phyloP scores from a whole-genome alignment of 345 rosid genomes.

The Salix purpurea region DNA sequence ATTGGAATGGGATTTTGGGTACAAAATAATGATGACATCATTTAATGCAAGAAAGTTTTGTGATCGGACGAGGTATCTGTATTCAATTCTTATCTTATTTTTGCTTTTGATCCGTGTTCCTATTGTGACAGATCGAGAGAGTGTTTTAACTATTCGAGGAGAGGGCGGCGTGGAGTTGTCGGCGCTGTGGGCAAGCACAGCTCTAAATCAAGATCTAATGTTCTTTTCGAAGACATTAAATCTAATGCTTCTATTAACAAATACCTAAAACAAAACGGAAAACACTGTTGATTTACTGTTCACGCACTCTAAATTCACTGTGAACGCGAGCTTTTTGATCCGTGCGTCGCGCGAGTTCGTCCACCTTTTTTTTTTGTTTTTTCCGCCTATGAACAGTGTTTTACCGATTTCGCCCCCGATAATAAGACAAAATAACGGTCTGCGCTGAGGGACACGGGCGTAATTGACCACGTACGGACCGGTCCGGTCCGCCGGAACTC shows the following conservation, averaged over 20 bases:
- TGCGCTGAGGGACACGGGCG: too few relatives aligned
- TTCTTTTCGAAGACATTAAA: constrained; percentile 18
- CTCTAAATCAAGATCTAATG: constrained; percentile 23
- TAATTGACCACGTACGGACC: too few relatives aligned
- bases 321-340: too few relatives aligned
- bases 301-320: too few relatives aligned
- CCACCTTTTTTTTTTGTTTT: too few relatives aligned
- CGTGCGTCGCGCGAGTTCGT: too few relatives aligned
- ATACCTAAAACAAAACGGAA: too few relatives aligned
- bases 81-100: constrained; percentile 81
- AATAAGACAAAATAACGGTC: too few relatives aligned
- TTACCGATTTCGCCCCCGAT: too few relatives aligned
- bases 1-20: constrained; percentile 73
- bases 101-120: constrained; percentile 68
- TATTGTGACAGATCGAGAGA: constrained; percentile 70
- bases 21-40: constrained; percentile 67
- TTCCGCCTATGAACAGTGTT: too few relatives aligned
- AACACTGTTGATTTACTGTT: too few relatives aligned
- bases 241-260: constrained; percentile 1
- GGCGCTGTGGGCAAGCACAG: constrained; percentile 65
- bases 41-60: constrained; percentile 82
- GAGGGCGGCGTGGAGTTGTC: constrained; percentile 70
- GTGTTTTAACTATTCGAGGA: constrained; percentile 70
- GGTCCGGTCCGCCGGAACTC: too few relatives aligned
- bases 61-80: constrained; percentile 91